These are phyloP conservation scores for Typha latifolia DNA, from an alignment of 176 grass and related monocot species.

Conservation along the genomic window DNA sequence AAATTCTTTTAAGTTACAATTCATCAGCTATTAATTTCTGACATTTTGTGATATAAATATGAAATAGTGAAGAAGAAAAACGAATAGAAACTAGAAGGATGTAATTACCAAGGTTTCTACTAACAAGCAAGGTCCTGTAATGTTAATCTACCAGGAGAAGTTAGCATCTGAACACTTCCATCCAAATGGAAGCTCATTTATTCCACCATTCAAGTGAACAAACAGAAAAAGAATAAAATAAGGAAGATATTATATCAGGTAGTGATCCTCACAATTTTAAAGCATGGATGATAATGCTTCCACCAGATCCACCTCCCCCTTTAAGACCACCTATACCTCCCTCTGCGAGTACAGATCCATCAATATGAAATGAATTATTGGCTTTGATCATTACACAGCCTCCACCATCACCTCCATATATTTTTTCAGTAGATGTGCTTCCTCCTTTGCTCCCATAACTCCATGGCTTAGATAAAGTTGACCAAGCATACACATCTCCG, in stretches of 20 bases:
- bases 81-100: no score
- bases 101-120: no score
- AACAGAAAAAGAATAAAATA: slow-evolving; percentile 4
- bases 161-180: no score
- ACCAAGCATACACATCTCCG: slow-evolving; percentile 86
- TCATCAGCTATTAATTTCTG: no score
- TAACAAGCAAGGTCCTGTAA: no score
- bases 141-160: no score
- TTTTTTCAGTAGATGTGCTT: slow-evolving; percentile 23
- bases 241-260: slow-evolving; percentile 6
- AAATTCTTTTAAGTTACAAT: no score
- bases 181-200: no score
- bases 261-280: slow-evolving; percentile 80
- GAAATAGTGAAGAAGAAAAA: no score
- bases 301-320: slow-evolving; percentile 80
- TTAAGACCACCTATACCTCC: slow-evolving; percentile 62
- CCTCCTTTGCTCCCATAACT: slow-evolving; percentile 91
- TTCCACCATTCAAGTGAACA: not conserved
- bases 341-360: slow-evolving; percentile 67
- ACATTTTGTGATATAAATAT: no score
- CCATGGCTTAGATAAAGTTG: slow-evolving; percentile 47
- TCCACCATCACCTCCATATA: slow-evolving; percentile 61
- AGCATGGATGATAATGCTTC: slow-evolving; percentile 83
- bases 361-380: slow-evolving; percentile 31
- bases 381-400: slow-evolving; percentile 53